Percentiles rank a stretch among this genome's conserved stretches.
Evolutionary conservation across 2,329 filamentous ascomycete genomes (phyloP).

Genomic region (Sarocladiaceae sp.): DNA sequence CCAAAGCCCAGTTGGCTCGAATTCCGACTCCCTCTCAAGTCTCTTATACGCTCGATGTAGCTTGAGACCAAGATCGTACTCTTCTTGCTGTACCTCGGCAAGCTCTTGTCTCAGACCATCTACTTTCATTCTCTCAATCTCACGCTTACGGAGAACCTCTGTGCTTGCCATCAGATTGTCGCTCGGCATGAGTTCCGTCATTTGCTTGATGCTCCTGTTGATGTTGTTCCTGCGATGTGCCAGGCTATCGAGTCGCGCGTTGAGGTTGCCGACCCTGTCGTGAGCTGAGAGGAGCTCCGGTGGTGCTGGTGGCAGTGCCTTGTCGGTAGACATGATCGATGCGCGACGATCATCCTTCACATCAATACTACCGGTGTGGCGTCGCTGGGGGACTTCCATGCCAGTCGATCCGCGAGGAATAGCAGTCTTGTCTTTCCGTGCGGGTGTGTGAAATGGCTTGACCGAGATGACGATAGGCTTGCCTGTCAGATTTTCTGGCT

Average conservation of each 20-base stretch:
- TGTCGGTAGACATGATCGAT: slow-evolving; percentile 38
- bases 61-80: slow-evolving; percentile 72
- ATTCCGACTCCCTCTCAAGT: slow-evolving; percentile 58
- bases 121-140: slow-evolving; percentile 58
- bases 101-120: slow-evolving; percentile 60
- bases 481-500: no score
- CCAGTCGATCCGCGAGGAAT: slow-evolving; percentile 2
- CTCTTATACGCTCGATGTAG: slow-evolving; percentile 70
- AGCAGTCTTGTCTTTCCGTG: slow-evolving; percentile 8
- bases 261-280: slow-evolving; percentile 61
- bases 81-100: slow-evolving; percentile 66
- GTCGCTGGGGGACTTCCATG: neutral
- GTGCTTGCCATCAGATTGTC: slow-evolving; percentile 62
- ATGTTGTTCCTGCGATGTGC: slow-evolving; percentile 65
- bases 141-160: slow-evolving; percentile 51
- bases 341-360: neutral
- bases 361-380: slow-evolving; percentile 1
- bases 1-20: slow-evolving; percentile 67
- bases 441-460: slow-evolving; percentile 14
- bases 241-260: slow-evolving; percentile 59
- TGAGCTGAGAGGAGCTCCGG: slow-evolving; percentile 49
- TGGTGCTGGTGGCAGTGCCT: slow-evolving; percentile 56
- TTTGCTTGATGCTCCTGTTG: slow-evolving; percentile 64
- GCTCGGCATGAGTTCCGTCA: slow-evolving; percentile 70
- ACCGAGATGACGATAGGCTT: slow-evolving; percentile 24